Evolutionary conservation across 352 stramenopile species (phyloP).

Genomic region (Phytophthora colocasiae): DNA sequence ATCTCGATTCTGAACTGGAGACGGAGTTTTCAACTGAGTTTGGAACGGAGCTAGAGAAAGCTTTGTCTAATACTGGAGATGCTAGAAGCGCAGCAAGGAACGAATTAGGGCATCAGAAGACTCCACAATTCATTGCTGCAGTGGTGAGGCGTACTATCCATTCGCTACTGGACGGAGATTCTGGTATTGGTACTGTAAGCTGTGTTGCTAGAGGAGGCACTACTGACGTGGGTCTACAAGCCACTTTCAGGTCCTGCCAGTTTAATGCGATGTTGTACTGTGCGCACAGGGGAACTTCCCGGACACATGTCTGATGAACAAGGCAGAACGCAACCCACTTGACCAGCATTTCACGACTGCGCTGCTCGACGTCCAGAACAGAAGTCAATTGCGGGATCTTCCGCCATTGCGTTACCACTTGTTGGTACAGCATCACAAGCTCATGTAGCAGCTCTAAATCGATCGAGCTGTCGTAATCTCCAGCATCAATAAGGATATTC

Average conservation of each 20-base stretch:
- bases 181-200: neutral
- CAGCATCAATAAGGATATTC: conserved; percentile 2
- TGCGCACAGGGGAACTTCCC: conserved; percentile 12
- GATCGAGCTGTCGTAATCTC: neutral
- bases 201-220: conserved; percentile 33
- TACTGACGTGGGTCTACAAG: conserved; percentile 56
- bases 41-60: too few species aligned
- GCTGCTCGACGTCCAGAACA: conserved; percentile 42
- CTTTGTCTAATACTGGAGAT: too few species aligned
- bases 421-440: conserved; percentile 29
- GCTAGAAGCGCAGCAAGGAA: conserved; percentile 43
- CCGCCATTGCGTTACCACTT: conserved; percentile 17
- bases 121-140: conserved; percentile 54
- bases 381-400: conserved; percentile 19
- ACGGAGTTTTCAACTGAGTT: too few species aligned
- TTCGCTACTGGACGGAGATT: conserved; percentile 6
- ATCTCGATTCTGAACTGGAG: conserved; percentile 18
- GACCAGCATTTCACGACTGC: conserved; percentile 47
- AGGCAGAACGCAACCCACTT: conserved; percentile 57
- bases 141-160: conserved; percentile 29
- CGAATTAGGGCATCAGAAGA: conserved; percentile 55
- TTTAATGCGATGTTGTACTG: conserved; percentile 56
- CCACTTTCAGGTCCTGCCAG: conserved; percentile 45
- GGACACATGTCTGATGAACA: conserved; percentile 35
- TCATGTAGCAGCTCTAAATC: neutral